Evolutionary conservation across 2,329 filamentous ascomycete genomes (phyloP).

Genomic region (Mariannaea sp.): DNA sequence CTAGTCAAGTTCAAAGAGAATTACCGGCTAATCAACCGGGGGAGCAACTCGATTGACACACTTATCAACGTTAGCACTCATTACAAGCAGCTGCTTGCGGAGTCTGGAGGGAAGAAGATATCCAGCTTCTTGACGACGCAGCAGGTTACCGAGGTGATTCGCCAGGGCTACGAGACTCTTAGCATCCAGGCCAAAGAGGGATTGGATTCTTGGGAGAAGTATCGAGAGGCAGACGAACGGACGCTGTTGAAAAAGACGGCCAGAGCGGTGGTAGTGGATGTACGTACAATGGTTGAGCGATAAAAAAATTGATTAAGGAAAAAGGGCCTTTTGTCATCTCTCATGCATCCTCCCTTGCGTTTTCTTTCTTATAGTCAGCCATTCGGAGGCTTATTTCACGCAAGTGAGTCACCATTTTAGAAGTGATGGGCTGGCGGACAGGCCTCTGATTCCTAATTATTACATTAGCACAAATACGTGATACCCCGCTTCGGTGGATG

Average conservation of each 20-base stretch:
- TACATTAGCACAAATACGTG: not conserved
- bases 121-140: conserved; percentile 76
- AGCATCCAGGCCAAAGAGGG: conserved; percentile 90
- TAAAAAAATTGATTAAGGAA: conserved; percentile 23
- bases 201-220: conserved; percentile 82
- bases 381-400: too few relatives aligned
- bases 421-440: not conserved
- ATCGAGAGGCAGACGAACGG: conserved; percentile 85
- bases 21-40: conserved; percentile 64
- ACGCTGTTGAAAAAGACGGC: conserved; percentile 85
- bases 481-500: not conserved
- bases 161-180: conserved; percentile 93
- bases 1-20: conserved; percentile 80
- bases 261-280: conserved; percentile 71
- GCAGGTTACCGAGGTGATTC: conserved; percentile 89
- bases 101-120: conserved; percentile 50
- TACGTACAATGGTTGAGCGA: conserved; percentile 55
- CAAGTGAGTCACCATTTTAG: not conserved
- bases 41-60: conserved; percentile 78
- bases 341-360: too few relatives aligned
- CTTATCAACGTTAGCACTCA: conserved; percentile 82
- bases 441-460: not conserved
- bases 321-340: not conserved
- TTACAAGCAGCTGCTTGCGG: conserved; percentile 81
- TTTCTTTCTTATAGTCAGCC: too few relatives aligned